Percentiles rank a stretch among this genome's conserved stretches.
Evolutionary conservation across 371 early-diverging fungal genomes (phyloP).

Genomic region (Zancudomyces culisetae): DNA sequence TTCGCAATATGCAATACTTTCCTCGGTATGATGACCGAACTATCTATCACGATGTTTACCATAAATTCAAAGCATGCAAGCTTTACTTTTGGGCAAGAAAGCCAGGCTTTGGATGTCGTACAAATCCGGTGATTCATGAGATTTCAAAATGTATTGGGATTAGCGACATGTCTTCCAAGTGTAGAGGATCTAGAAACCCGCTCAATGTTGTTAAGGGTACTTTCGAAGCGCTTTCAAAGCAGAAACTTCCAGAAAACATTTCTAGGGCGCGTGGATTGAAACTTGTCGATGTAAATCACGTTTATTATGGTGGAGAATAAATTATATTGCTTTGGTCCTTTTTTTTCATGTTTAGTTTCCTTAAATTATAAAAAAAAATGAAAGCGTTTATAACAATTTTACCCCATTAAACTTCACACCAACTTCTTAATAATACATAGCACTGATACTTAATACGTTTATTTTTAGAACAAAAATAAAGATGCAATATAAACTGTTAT

Average conservation of each 20-base stretch:
- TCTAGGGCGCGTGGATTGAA: slow-evolving; percentile 77
- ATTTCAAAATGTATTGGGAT: slow-evolving; percentile 87
- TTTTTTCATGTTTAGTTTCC: not conserved
- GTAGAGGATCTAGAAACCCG: slow-evolving; percentile 78
- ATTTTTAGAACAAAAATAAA: too few species aligned
- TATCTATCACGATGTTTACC: slow-evolving; percentile 68
- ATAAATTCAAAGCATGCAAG: slow-evolving; percentile 76
- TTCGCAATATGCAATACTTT: slow-evolving; percentile 64
- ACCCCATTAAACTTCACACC: too few species aligned
- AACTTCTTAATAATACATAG: too few species aligned
- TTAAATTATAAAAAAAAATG: not conserved
- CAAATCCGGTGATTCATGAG: slow-evolving; percentile 85
- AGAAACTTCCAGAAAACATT: slow-evolving; percentile 69
- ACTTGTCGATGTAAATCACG: slow-evolving; percentile 70
- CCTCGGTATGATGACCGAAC: slow-evolving; percentile 89
- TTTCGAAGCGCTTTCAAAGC: slow-evolving; percentile 75
- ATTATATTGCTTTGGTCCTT: not conserved
- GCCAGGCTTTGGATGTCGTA: slow-evolving; percentile 87
- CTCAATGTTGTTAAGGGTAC: slow-evolving; percentile 96
- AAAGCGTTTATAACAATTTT: too few species aligned
- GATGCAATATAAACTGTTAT: too few species aligned
- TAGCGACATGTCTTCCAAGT: slow-evolving; percentile 78
- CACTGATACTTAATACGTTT: too few species aligned
- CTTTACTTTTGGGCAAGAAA: slow-evolving; percentile 68
- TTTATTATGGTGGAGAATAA: slow-evolving; percentile 40